phyloP scores from a whole-genome alignment of 352 stramenopile genomes.

The Globisporangium perplexum region DNA sequence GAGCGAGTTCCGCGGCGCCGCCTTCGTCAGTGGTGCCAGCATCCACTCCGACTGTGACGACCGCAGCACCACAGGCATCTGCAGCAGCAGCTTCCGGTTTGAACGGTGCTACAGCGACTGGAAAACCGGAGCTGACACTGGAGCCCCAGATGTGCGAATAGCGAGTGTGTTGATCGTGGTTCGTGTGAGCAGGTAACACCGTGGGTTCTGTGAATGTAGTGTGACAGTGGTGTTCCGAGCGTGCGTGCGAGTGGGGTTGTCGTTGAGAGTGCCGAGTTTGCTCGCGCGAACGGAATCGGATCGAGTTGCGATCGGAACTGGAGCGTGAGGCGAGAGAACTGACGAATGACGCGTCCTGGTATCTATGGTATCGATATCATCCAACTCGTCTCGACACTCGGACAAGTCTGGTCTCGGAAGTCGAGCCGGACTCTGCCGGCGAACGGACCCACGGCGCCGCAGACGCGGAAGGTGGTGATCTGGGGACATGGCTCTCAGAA shows the following conservation, averaged over 20 bases:
- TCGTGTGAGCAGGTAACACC: neutral
- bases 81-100: neutral
- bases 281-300: neutral
- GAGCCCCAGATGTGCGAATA: slow-evolving; percentile 12
- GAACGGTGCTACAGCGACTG: too few species aligned
- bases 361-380: neutral
- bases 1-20: neutral
- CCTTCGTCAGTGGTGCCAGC: neutral
- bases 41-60: slow-evolving; percentile 7
- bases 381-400: neutral
- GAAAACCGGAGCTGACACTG: slow-evolving; percentile 1
- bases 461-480: too few species aligned
- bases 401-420: neutral
- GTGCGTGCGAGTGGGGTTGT: neutral
- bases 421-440: too few species aligned
- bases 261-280: neutral
- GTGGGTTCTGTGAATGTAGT: neutral
- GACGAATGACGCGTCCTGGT: neutral
- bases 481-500: too few species aligned
- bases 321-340: neutral
- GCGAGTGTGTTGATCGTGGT: too few species aligned
- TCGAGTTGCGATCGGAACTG: neutral
- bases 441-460: too few species aligned
- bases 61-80: slow-evolving; percentile 1
- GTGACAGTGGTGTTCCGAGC: neutral